Percentiles rank a stretch among this genome's conserved stretches.
Conservation (phyloP, 106 monocot genomes). For the Acanthochlamys bracteata region DNA sequence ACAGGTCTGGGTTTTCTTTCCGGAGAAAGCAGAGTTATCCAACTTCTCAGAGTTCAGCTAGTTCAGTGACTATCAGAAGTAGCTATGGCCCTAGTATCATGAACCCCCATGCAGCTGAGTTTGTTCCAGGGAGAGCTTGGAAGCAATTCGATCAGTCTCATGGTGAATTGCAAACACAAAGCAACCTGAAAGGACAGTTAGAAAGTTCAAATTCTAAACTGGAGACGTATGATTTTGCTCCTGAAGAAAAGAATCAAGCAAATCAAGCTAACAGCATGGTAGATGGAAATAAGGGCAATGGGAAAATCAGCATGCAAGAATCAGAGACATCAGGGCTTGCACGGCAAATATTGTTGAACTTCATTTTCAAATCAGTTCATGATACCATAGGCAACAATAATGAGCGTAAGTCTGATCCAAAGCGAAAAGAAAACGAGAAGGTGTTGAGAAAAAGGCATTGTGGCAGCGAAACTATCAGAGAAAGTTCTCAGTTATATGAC, state of each 20-base stretch:
- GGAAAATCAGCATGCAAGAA: conserved; percentile 20
- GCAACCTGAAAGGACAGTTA: conserved; percentile 1
- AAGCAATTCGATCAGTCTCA: conserved; percentile 18
- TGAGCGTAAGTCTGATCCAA: conserved; percentile 8
- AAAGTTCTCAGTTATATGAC: conserved; percentile 9
- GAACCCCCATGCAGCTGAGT: conserved; percentile 93
- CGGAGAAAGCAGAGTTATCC: conserved; percentile 35
- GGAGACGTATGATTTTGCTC: conserved; percentile 3
- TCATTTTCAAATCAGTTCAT: conserved; percentile 71
- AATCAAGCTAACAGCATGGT: conserved; percentile 12
- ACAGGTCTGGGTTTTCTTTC: conserved; percentile 45
- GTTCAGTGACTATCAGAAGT: conserved; percentile 8
- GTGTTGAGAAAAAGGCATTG: neutral
- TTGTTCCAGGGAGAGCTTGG: conserved; percentile 57
- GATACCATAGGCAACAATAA: conserved; percentile 28
- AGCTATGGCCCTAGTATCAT: conserved; percentile 33
- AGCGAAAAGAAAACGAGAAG: conserved; percentile 10
- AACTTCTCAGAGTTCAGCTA: conserved; percentile 17
- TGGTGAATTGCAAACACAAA: conserved; percentile 8
- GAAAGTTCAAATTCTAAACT: conserved; percentile 4
- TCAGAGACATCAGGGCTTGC: conserved; percentile 57
- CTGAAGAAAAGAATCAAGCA: conserved; percentile 28
- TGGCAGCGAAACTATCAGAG: neutral
- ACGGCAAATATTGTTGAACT: conserved; percentile 76
- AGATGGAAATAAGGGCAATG: conserved; percentile 25